Evolutionary conservation across 495 filamentous ascomycete genomes (phyloP).

Genomic region (Aspergillus asperescens): DNA sequence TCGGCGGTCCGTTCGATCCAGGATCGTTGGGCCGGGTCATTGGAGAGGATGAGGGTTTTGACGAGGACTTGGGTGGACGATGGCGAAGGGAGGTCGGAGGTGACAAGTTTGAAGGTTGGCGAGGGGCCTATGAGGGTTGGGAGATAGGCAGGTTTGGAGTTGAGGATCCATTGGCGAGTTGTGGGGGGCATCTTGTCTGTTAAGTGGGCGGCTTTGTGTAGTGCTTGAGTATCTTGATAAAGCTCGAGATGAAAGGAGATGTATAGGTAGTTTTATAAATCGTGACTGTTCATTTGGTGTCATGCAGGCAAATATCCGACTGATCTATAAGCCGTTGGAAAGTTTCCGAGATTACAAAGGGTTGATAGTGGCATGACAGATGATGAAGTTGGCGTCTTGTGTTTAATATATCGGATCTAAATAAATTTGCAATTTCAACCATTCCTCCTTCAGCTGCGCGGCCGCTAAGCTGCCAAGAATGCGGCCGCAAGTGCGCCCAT

Average conservation of each 20-base stretch:
- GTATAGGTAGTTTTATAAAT: not conserved
- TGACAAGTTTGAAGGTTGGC: slow-evolving; percentile 45
- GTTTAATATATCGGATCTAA: too few species aligned
- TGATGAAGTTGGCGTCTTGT: too few species aligned
- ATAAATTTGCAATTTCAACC: too few species aligned
- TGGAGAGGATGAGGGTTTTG: slow-evolving; percentile 56
- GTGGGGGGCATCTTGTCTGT: slow-evolving; percentile 12
- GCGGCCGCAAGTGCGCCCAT: too few species aligned
- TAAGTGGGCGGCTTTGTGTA: too few species aligned
- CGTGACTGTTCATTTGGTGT: not conserved
- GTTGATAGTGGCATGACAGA: too few species aligned
- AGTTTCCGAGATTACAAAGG: slow-evolving; percentile 1
- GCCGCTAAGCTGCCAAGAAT: too few species aligned
- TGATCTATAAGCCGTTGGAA: not conserved
- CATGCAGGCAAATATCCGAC: slow-evolving; percentile 3
- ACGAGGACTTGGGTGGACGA: slow-evolving; percentile 52
- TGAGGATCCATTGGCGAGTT: slow-evolving; percentile 36
- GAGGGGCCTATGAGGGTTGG: slow-evolving; percentile 19
- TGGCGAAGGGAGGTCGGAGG: slow-evolving; percentile 40
- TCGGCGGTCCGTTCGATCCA: slow-evolving; percentile 52
- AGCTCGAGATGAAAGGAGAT: not conserved
- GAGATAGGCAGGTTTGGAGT: slow-evolving; percentile 23
- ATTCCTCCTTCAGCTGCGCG: too few species aligned
- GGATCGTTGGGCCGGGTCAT: slow-evolving; percentile 65
- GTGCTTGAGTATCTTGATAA: not conserved